Evolutionary conservation across 1,139 yeast species (phyloP), one percentile per base, ranked within the genome.

Genomic region (Hemisphaericaspora subhashii): DNA sequence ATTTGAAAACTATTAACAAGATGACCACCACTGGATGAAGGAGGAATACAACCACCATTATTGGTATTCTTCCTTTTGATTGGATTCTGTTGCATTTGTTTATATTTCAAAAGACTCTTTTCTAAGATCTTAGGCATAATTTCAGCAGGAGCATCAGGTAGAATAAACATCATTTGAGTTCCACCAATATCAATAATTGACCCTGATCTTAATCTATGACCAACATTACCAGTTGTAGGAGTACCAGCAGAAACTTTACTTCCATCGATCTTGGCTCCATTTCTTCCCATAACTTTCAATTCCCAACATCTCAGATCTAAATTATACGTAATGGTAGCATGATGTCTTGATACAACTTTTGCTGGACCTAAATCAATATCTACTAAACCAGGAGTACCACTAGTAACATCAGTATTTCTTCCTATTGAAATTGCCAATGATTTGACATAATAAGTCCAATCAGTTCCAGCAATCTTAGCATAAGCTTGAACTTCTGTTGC

Each of bases 311-410:
- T 77, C 35, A 78, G 66, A 45, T 78, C 81, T 47, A 83, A 68
- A 57, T 90, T 88, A 60, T 87, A 92, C 36, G 79, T 77, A 45
- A 92, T 88, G 17, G 78, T 64, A 0, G 98, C 98, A 60, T 92
- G 98, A 50, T 78, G 82, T 49, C 98, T 77, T 18, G 94, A 83
- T 8, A 92, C 98, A 16, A 92, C 96, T 59, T 92, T 92, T 9
- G 97, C 94, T 1, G 98, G 98, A 3, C 97, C 97, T 53, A 92
- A 68, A 64, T 92, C 98, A 40, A 92, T 89, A 55, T 89, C 94
- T 18, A 87, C 82, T 4, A 58, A 58, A n/a, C 35, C 46, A 36
- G 45, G 46, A 30, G 41, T 52, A 45, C 37, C 20, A 16, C 37
- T 25, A 31, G 35, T 18, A 21, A 39, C 70, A 37, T 83, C 96